These are phyloP conservation scores for Flaveria ramosissima DNA, from an alignment of 129 eudicot genomes.

Conservation along the genomic window DNA sequence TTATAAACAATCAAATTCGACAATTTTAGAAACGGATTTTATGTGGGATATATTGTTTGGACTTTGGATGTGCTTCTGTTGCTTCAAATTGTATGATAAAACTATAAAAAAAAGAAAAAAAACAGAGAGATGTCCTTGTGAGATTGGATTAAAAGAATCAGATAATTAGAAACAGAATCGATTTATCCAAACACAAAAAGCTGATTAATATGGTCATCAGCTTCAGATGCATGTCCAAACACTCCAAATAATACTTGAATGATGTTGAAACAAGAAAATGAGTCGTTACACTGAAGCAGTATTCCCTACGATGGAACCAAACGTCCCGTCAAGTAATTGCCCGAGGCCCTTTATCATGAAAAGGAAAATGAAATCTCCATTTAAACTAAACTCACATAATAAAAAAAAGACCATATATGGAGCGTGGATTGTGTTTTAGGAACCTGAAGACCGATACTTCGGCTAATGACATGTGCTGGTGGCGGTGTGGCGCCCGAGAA, in stretches of 20 bases:
- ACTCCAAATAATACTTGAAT: not conserved
- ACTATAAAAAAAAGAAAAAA: not conserved
- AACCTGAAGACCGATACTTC: conserved; percentile 97
- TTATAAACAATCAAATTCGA: not conserved
- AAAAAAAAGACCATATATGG: not conserved
- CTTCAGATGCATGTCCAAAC: not conserved
- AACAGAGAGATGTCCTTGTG: not conserved
- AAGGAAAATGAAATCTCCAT: not conserved
- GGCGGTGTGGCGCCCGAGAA: conserved; percentile 95
- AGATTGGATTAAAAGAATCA: too few species aligned
- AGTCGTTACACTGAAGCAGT: conserved; percentile 82
- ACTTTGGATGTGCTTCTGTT: not conserved
- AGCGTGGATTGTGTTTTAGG: not conserved
- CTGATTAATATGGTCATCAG: not conserved
- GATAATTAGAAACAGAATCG: not conserved
- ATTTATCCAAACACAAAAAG: not conserved
- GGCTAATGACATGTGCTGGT: conserved; percentile 82
- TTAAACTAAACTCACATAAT: not conserved
- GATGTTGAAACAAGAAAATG: not conserved
- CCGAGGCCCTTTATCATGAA: conserved; percentile 66
- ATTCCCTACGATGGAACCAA: conserved; percentile 80
- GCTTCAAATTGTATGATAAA: not conserved
- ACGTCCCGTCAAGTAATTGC: conserved; percentile 77
- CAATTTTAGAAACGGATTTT: not conserved
- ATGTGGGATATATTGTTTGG: not conserved